phyloP scores from a whole-genome alignment of 176 grass and related monocot genomes.

The Juncus effusus region DNA sequence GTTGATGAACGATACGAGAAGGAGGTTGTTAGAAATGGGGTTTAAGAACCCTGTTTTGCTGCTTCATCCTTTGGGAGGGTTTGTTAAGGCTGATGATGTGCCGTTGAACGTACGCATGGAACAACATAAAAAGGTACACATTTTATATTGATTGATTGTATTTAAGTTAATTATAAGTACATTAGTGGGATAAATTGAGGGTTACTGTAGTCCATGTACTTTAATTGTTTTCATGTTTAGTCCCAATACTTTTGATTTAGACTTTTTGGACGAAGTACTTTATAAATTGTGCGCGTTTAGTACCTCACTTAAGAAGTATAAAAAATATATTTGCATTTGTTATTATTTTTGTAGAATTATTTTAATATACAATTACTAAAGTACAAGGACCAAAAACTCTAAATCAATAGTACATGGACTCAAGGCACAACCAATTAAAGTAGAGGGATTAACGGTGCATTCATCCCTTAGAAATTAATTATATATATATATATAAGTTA shows the following conservation, averaged over 20 bases:
- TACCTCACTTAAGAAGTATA: neutral
- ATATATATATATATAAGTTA: neutral
- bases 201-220: neutral
- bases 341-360: no score
- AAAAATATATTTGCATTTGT: no score
- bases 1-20: constrained; percentile 90
- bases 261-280: neutral
- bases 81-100: constrained; percentile 86
- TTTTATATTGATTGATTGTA: constrained; percentile 15
- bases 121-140: constrained; percentile 82
- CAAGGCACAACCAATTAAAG: no score
- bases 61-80: constrained; percentile 81
- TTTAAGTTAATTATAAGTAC: no score
- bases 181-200: no score
- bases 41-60: constrained; percentile 89
- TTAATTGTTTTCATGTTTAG: neutral
- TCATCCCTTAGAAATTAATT: neutral
- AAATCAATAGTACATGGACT: no score
- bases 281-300: neutral
- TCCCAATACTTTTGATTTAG: no score
- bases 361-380: no score
- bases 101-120: constrained; percentile 91
- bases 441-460: no score
- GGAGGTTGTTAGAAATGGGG: constrained; percentile 78
- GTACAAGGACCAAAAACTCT: neutral